Conservation (phyloP, 306 rosid genomes). For the Myrica gale region DNA sequence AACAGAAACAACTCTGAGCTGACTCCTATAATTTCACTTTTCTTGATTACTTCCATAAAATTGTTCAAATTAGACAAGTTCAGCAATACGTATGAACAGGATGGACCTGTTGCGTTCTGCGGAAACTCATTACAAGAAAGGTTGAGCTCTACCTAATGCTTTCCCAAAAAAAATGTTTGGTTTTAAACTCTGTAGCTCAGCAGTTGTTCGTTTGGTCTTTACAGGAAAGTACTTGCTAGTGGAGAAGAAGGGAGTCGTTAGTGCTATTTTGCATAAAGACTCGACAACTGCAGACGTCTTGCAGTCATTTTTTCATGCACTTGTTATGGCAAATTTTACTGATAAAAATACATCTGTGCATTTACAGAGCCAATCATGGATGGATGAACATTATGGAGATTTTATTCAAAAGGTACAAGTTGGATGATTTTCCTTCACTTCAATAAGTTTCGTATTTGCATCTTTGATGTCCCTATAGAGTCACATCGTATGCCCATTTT, state of each 20-base stretch:
- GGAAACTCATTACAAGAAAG: conserved; percentile 62
- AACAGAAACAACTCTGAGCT: conserved; percentile 12
- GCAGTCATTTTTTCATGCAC: conserved; percentile 75
- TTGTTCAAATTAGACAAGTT: conserved; percentile 25
- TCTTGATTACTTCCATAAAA: not conserved
- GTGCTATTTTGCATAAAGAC: conserved; percentile 69
- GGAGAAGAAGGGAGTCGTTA: conserved; percentile 59
- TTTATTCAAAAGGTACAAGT: conserved; percentile 66
- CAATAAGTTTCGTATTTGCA: conserved; percentile 7
- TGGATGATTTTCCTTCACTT: conserved; percentile 23
- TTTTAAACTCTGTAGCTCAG: conserved; percentile 15
- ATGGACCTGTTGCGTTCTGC: conserved; percentile 60
- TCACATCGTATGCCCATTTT: not conserved
- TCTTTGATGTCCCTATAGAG: not conserved
- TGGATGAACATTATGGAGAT: conserved; percentile 59
- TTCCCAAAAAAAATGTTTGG: conserved; percentile 15
- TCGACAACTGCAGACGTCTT: conserved; percentile 62
- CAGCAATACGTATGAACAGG: conserved; percentile 32
- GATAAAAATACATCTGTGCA: conserved; percentile 52
- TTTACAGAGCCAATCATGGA: conserved; percentile 72
- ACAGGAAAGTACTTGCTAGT: conserved; percentile 84
- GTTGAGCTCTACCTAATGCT: conserved; percentile 34
- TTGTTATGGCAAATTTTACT: conserved; percentile 44
- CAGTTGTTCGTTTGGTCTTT: conserved; percentile 23
- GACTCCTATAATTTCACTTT: conserved; percentile 7